These are phyloP conservation scores for Ambrosiella beaveri DNA, from an alignment of 2,329 filamentous ascomycete genomes.

Conservation along the genomic window DNA sequence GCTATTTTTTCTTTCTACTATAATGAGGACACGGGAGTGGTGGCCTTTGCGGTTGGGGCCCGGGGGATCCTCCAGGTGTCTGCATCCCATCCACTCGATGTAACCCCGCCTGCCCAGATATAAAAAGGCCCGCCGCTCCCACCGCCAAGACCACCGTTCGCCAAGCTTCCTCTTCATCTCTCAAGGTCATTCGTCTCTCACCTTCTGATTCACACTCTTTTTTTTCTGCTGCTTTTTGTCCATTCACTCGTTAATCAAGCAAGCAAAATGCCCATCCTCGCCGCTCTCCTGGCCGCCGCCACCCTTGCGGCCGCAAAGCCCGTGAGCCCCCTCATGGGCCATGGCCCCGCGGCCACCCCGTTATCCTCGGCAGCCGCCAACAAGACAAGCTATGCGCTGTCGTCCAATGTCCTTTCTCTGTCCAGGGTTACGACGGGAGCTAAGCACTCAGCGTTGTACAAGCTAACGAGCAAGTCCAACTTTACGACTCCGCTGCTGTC, in stretches of 20 bases:
- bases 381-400: not conserved
- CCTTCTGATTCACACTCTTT: not conserved
- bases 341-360: not conserved
- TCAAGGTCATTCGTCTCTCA: not conserved
- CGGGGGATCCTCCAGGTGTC: too few relatives aligned
- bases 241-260: not conserved
- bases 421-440: not conserved
- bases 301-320: not conserved
- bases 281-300: constrained; percentile 4
- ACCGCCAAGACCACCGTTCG: too few relatives aligned
- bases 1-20: too few relatives aligned
- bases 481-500: not conserved
- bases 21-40: too few relatives aligned
- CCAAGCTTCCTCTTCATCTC: too few relatives aligned
- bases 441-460: constrained; percentile 7
- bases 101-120: too few relatives aligned
- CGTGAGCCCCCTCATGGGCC: not conserved
- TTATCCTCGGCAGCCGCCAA: not conserved
- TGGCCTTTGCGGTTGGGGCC: too few relatives aligned
- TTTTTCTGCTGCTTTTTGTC: not conserved
- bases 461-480: not conserved
- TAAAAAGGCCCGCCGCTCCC: too few relatives aligned
- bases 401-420: constrained; percentile 1
- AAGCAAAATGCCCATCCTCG: constrained; percentile 1
- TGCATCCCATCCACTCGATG: too few relatives aligned